These are phyloP conservation scores for Spergularia marina DNA, from an alignment of 148 eudicot species.

Conservation along the genomic window DNA sequence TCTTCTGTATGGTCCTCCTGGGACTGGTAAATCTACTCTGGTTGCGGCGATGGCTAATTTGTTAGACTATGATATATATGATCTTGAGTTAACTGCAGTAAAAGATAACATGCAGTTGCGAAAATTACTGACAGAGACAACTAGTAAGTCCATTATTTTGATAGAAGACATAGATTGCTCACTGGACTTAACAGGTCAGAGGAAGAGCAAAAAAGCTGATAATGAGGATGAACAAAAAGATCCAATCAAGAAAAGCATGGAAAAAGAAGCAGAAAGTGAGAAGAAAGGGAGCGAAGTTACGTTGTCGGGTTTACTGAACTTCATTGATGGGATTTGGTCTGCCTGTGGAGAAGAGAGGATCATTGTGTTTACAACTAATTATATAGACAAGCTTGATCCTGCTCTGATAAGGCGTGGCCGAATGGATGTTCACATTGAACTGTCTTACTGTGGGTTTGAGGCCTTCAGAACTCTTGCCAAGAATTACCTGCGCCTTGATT, in stretches of 20 bases:
- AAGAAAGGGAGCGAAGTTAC: constrained; percentile 28
- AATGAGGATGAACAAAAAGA: constrained; percentile 15
- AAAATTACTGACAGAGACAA: constrained; percentile 31
- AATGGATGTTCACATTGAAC: constrained; percentile 30
- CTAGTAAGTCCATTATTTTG: constrained; percentile 40
- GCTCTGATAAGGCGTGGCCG: constrained; percentile 31
- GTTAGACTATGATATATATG: constrained; percentile 43
- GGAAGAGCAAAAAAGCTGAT: constrained; percentile 30
- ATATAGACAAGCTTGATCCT: constrained; percentile 32
- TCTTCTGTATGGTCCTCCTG: constrained; percentile 51
- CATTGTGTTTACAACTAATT: constrained; percentile 32
- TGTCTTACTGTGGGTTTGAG: constrained; percentile 29
- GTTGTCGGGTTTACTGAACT: constrained; percentile 29
- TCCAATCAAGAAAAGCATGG: background rate
- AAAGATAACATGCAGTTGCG: constrained; percentile 32
- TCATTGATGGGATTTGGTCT: constrained; percentile 35
- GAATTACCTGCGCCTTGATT: constrained; percentile 16
- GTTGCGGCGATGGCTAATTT: constrained; percentile 54
- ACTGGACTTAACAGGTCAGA: constrained; percentile 37
- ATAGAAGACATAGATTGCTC: constrained; percentile 53
- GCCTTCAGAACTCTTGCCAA: constrained; percentile 26
- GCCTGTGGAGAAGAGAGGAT: constrained; percentile 31
- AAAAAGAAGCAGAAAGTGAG: background rate
- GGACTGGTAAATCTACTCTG: constrained; percentile 49
- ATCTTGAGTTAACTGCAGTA: constrained; percentile 43